Conservation (phyloP, 2,329 filamentous ascomycete genomes). For the Mycosphaerelloides madeirae region DNA sequence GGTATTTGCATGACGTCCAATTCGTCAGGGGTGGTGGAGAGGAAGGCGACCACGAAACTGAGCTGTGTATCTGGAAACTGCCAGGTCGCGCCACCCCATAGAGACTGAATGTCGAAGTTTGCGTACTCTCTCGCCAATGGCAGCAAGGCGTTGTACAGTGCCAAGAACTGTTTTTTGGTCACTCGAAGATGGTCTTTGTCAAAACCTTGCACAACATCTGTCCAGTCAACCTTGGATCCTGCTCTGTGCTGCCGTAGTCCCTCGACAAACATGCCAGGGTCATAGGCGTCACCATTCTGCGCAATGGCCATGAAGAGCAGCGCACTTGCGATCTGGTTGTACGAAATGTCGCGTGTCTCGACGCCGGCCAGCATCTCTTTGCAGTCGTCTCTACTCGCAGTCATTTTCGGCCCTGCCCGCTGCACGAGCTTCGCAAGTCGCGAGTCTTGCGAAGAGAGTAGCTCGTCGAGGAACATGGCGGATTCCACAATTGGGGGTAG, state of each 20-base stretch:
- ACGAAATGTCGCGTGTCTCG: slow-evolving; percentile 62
- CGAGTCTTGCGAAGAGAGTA: slow-evolving; percentile 57
- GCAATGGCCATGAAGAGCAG: slow-evolving; percentile 66
- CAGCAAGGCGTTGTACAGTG: slow-evolving; percentile 72
- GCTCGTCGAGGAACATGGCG: slow-evolving; percentile 62
- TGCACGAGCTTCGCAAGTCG: slow-evolving; percentile 64
- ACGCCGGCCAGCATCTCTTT: slow-evolving; percentile 55
- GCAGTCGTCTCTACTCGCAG: slow-evolving; percentile 66
- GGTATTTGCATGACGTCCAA: slow-evolving; percentile 83
- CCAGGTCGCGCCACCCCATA: slow-evolving; percentile 82
- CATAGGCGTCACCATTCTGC: slow-evolving; percentile 60
- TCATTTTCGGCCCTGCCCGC: slow-evolving; percentile 67
- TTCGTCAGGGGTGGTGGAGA: slow-evolving; percentile 68
- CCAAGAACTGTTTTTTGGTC: slow-evolving; percentile 73
- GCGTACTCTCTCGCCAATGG: slow-evolving; percentile 61
- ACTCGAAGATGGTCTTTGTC: slow-evolving; percentile 74
- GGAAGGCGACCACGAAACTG: slow-evolving; percentile 86
- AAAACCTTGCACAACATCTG: slow-evolving; percentile 70
- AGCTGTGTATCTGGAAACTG: slow-evolving; percentile 80
- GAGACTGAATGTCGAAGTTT: slow-evolving; percentile 73
- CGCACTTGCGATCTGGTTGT: slow-evolving; percentile 77
- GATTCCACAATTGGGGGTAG: slow-evolving; percentile 67
- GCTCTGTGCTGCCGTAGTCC: slow-evolving; percentile 53
- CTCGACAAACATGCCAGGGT: slow-evolving; percentile 61
- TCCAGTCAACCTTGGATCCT: slow-evolving; percentile 57